These are phyloP conservation scores for Apiospora aurea DNA, from an alignment of 2,329 filamentous ascomycete genomes.

Conservation along the genomic window DNA sequence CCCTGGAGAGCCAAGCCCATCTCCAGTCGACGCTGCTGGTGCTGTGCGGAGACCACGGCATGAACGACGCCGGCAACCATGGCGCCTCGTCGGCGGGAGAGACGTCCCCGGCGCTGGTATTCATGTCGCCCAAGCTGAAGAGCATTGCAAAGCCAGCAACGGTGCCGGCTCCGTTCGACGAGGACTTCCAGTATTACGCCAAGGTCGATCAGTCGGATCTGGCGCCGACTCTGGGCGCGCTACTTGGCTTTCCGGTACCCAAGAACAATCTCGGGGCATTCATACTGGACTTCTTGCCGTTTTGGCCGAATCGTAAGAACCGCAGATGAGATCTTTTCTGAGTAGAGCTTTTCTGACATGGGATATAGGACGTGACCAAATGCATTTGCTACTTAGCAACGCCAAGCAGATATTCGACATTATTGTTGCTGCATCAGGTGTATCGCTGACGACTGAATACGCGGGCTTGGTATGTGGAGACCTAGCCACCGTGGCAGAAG, in stretches of 20 bases:
- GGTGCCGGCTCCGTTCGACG: slow-evolving; percentile 64
- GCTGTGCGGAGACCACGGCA: slow-evolving; percentile 94
- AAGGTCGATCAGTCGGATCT: slow-evolving; percentile 94
- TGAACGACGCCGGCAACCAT: slow-evolving; percentile 98
- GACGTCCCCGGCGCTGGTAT: slow-evolving; percentile 90
- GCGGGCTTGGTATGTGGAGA: slow-evolving; percentile 38
- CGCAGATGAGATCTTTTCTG: slow-evolving; percentile 30
- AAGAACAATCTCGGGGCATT: slow-evolving; percentile 90
- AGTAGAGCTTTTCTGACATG: neutral
- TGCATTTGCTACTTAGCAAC: slow-evolving; percentile 72
- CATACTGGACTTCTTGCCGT: slow-evolving; percentile 76
- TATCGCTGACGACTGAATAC: slow-evolving; percentile 49
- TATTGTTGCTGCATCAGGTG: slow-evolving; percentile 74
- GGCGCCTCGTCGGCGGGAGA: slow-evolving; percentile 93
- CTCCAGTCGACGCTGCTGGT: slow-evolving; percentile 82
- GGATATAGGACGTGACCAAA: slow-evolving; percentile 25
- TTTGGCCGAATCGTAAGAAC: slow-evolving; percentile 73
- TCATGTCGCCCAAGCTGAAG: slow-evolving; percentile 84
- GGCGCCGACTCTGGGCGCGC: slow-evolving; percentile 83
- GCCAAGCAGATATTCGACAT: slow-evolving; percentile 81
- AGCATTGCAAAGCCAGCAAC: slow-evolving; percentile 52
- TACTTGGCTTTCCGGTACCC: slow-evolving; percentile 87
- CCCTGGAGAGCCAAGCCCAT: slow-evolving; percentile 74
- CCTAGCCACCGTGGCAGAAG: slow-evolving; percentile 57
- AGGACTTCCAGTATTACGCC: slow-evolving; percentile 84